These are phyloP conservation scores for Tolypocladium inflatum DNA, from an alignment of 2,329 filamentous ascomycete species.

Conservation along the genomic window DNA sequence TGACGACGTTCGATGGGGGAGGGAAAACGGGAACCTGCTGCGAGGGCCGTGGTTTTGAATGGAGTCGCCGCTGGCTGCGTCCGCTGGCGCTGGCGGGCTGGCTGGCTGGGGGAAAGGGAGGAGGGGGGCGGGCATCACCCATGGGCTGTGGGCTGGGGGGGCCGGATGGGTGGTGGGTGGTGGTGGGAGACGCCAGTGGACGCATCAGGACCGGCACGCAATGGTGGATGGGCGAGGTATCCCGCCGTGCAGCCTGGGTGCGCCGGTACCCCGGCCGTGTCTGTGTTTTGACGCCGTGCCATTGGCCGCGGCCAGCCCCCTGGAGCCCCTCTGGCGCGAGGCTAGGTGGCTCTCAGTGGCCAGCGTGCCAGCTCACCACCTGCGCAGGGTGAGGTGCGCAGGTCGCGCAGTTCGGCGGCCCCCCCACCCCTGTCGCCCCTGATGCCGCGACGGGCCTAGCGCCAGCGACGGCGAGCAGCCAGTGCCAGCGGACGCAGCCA, in stretches of 20 bases:
- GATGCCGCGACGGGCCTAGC: not conserved
- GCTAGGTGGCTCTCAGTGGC: not conserved
- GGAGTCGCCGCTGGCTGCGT: not conserved
- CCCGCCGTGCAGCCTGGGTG: not conserved
- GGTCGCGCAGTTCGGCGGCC: not conserved
- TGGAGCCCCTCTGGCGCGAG: not conserved
- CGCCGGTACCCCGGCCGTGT: not conserved
- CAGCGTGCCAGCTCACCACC: too few species aligned
- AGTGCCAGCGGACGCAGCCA: too few species aligned
- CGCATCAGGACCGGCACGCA: not conserved
- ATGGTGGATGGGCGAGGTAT: not conserved
- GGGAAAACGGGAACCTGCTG: conserved; percentile 16
- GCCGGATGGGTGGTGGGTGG: too few species aligned
- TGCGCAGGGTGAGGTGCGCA: too few species aligned
- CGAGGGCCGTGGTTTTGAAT: conserved; percentile 20
- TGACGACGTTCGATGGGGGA: conserved; percentile 39
- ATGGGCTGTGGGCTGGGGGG: too few species aligned
- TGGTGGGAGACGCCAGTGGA: not conserved
- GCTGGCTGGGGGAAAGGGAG: not conserved
- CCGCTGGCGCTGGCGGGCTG: not conserved
- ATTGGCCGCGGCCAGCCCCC: not conserved
- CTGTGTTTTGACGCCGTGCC: not conserved
- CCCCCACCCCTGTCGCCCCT: conserved; percentile 1
- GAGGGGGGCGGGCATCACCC: not conserved
- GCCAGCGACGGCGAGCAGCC: not conserved